phyloP scores from a whole-genome alignment of 2,329 filamentous ascomycete species.

The Tolypocladium album region DNA sequence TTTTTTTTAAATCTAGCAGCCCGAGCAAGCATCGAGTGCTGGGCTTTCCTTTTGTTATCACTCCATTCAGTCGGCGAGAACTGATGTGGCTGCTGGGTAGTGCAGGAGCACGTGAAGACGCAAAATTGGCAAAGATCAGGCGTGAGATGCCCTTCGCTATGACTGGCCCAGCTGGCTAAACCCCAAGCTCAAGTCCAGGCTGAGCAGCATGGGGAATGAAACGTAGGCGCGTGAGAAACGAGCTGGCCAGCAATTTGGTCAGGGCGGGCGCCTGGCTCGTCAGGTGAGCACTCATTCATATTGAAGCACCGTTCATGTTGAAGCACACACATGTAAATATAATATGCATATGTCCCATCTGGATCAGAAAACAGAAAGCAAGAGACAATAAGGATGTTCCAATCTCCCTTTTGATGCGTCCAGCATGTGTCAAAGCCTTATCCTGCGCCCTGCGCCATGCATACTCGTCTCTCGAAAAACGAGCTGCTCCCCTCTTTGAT shows the following conservation, averaged over 20 bases:
- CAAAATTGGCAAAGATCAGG: slow-evolving; percentile 26
- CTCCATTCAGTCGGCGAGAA: not conserved
- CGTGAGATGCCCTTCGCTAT: slow-evolving; percentile 37
- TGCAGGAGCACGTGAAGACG: not conserved
- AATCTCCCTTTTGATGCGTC: not conserved
- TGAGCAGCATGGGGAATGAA: slow-evolving; percentile 27
- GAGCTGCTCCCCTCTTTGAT: not conserved
- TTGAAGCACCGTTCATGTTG: not conserved
- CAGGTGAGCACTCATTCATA: not conserved
- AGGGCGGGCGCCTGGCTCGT: not conserved
- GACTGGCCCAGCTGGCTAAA: slow-evolving; percentile 29
- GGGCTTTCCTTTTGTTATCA: not conserved
- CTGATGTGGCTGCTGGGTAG: not conserved
- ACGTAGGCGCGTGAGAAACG: slow-evolving; percentile 19
- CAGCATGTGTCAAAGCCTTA: not conserved
- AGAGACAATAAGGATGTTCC: not conserved
- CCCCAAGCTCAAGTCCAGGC: slow-evolving; percentile 19
- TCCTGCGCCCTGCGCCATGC: not conserved
- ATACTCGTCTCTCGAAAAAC: not conserved
- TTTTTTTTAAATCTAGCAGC: not conserved
- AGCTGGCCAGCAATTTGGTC: not conserved
- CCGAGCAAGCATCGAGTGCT: not conserved
- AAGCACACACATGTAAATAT: not conserved
- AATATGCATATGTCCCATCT: not conserved
- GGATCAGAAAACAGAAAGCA: not conserved